Evolutionary conservation across 2,329 filamentous ascomycete species (phyloP), one percentile per base, ranked within the genome.

Genomic region (Sarocladium brachiariae): DNA sequence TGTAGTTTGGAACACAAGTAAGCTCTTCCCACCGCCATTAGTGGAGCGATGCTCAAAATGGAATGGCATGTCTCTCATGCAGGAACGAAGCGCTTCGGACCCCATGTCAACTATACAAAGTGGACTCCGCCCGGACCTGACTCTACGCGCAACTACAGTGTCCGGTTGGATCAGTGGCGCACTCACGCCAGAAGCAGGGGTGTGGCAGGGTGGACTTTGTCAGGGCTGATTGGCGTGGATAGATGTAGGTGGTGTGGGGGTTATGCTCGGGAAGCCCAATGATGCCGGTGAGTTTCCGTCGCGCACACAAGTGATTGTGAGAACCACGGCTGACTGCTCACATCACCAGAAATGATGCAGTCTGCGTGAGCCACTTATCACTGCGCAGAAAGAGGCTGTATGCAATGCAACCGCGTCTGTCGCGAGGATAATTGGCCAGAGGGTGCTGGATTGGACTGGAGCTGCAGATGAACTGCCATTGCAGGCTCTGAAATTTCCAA

Each of bases 51-150:
- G n/a, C 23, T 35, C 51, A 6, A 50, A 50, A 38, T 19, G 51
- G 27, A 50, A 35, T 39, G 38, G 25, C n/a, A 38, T 37, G 38
- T 39, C 51, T 50, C 47, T 49, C 46, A 52, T 47, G 51, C 51
- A 52, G 51, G 51, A 52, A 51, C 50, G 52, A 34, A 48, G 50
- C 31, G 41, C 48, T 34, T 39, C 11, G 27, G 24, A 34, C 34
- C 31, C 21, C 34, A 39, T 50, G 21, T 39, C 34, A 48, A 24
- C 14, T 33, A n/a, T 14, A 23, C 31, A 37, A 18, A 27, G 46
- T 37, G 46, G 19, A 4, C 18, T 19, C 7, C 27, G 31, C 30
- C 19, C 31, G 16, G 45, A 10, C 10, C 10, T 27, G 37, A 2
- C 23, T 9, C 7, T 21, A 9, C 23, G 46, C 19, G n/a, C 33